A percentile compares a stretch with the other conserved stretches of the same genome.
These are phyloP conservation scores for Leccinum pellstonianum DNA, from an alignment of 768 basidiomycete genomes.

Conservation along the genomic window DNA sequence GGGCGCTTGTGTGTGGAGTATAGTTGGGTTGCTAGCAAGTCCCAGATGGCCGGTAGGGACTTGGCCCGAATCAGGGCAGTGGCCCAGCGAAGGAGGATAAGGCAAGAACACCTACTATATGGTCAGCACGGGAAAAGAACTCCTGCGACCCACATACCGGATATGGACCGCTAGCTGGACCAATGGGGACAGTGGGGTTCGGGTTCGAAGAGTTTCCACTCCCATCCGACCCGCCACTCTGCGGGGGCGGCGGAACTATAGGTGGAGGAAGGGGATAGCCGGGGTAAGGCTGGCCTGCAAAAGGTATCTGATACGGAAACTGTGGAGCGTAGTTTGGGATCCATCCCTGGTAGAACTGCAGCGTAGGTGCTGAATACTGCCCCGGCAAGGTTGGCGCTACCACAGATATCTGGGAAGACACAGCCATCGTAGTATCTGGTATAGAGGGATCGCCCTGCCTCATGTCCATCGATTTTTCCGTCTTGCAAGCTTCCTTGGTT, in stretches of 20 bases:
- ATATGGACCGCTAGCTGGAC: slow-evolving; percentile 40
- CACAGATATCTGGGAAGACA: slow-evolving; percentile 31
- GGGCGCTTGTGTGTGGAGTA: slow-evolving; percentile 46
- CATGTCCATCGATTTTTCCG: slow-evolving; percentile 22
- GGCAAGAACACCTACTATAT: slow-evolving; percentile 46
- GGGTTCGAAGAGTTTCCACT: slow-evolving; percentile 34
- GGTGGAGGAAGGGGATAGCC: slow-evolving; percentile 40
- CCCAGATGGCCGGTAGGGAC: slow-evolving; percentile 19
- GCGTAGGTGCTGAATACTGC: slow-evolving; percentile 40
- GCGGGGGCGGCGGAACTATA: slow-evolving; percentile 25
- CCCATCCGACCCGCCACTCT: slow-evolving; percentile 38
- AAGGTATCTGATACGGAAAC: slow-evolving; percentile 53
- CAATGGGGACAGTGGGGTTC: slow-evolving; percentile 36
- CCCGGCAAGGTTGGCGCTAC: slow-evolving; percentile 14
- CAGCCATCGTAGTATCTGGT: slow-evolving; percentile 4
- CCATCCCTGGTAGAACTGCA: slow-evolving; percentile 56
- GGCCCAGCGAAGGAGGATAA: slow-evolving; percentile 43
- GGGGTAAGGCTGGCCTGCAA: slow-evolving; percentile 44
- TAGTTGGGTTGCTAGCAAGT: slow-evolving; percentile 9
- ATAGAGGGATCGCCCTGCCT: slow-evolving; percentile 25
- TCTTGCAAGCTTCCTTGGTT: slow-evolving; percentile 3
- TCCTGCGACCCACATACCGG: slow-evolving; percentile 39
- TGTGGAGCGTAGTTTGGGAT: slow-evolving; percentile 50
- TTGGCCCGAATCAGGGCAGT: slow-evolving; percentile 26
- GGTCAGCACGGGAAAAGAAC: slow-evolving; percentile 9